These are phyloP conservation scores for Penicillium argentinense DNA, from an alignment of 495 filamentous ascomycete species.

Conservation along the genomic window DNA sequence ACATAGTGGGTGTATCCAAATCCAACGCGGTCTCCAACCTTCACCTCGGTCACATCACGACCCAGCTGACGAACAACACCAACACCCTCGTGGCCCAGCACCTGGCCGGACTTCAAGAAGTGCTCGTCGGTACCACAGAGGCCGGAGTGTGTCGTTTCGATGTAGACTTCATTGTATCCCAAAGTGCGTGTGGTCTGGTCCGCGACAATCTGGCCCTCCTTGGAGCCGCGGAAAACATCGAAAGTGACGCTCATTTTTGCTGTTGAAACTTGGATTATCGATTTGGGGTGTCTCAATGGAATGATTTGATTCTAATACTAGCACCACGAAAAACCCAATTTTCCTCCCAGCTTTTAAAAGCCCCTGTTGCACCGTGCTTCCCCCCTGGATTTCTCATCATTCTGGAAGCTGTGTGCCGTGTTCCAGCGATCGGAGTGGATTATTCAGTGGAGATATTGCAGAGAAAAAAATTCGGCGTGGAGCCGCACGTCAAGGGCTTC, in stretches of 20 bases:
- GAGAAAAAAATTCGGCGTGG: neutral
- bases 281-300: neutral
- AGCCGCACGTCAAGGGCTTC: slow-evolving; percentile 10
- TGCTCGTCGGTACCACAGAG: slow-evolving; percentile 47
- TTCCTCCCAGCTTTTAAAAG: neutral
- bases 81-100: slow-evolving; percentile 53
- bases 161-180: slow-evolving; percentile 38
- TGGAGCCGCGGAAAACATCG: slow-evolving; percentile 33
- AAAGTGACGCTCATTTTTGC: slow-evolving; percentile 32
- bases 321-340: neutral
- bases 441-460: neutral
- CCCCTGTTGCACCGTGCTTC: neutral
- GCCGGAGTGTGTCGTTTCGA: slow-evolving; percentile 48
- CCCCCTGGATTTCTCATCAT: slow-evolving; percentile 1
- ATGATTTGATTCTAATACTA: neutral
- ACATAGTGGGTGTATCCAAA: slow-evolving; percentile 45
- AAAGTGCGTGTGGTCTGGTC: slow-evolving; percentile 30
- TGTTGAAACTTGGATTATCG: neutral
- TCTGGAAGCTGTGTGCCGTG: neutral
- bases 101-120: slow-evolving; percentile 24
- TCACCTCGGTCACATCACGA: slow-evolving; percentile 41
- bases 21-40: slow-evolving; percentile 55
- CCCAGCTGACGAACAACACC: slow-evolving; percentile 57
- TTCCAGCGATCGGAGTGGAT: neutral
- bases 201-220: slow-evolving; percentile 30